These are phyloP conservation scores for Penicillium coprophilum DNA, from an alignment of 495 filamentous ascomycete species.

Conservation along the genomic window DNA sequence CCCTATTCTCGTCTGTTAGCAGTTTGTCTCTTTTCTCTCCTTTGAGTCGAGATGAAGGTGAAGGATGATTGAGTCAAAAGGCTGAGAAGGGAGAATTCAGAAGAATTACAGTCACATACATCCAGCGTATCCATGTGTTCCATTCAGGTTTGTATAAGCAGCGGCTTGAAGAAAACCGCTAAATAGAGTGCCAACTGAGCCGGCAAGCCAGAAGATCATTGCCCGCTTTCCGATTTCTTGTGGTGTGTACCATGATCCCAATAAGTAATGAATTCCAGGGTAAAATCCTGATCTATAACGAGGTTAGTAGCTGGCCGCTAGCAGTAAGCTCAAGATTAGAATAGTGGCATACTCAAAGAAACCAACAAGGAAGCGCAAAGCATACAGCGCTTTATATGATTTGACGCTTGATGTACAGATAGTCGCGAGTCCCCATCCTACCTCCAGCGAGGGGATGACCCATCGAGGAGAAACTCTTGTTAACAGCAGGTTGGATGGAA, in stretches of 20 bases:
- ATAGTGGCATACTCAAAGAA: slow-evolving; percentile 27
- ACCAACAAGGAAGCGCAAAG: slow-evolving; percentile 53
- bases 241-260: slow-evolving; percentile 47
- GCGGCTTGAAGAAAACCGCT: slow-evolving; percentile 56
- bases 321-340: not conserved
- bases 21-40: too few species aligned
- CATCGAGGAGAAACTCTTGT: slow-evolving; percentile 47
- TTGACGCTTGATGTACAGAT: slow-evolving; percentile 43
- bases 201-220: slow-evolving; percentile 53
- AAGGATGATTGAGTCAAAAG: not conserved
- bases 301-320: not conserved
- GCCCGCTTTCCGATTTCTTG: slow-evolving; percentile 52
- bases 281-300: slow-evolving; percentile 34
- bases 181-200: slow-evolving; percentile 49
- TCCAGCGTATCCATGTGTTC: slow-evolving; percentile 39
- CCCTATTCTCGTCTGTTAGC: slow-evolving; percentile 8
- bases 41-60: not conserved
- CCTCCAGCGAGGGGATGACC: slow-evolving; percentile 40
- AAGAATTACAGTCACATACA: slow-evolving; percentile 19
- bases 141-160: slow-evolving; percentile 47
- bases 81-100: not conserved
- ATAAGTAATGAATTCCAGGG: slow-evolving; percentile 35
- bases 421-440: slow-evolving; percentile 48
- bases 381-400: slow-evolving; percentile 46
- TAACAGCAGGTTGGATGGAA: slow-evolving; percentile 55